These are phyloP conservation scores for Pelargonium cotyledonis DNA, from an alignment of 441 rosid genomes.

Conservation along the genomic window DNA sequence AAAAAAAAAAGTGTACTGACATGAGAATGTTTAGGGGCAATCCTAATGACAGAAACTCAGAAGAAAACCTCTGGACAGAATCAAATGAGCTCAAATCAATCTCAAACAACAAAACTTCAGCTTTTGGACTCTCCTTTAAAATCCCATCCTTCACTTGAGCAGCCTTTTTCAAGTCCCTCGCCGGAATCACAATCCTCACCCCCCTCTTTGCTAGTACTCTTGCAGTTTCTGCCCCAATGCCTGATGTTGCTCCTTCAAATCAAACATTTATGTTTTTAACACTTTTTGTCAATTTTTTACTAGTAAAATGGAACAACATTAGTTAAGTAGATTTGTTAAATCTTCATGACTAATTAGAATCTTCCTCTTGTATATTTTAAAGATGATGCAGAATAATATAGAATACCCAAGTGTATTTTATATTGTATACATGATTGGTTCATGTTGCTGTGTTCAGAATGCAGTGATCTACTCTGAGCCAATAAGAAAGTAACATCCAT, in stretches of 20 bases:
- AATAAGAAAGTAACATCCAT: too few species aligned
- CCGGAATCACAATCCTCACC: constrained; percentile 64
- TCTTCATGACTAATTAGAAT: background rate
- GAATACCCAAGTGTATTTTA: background rate
- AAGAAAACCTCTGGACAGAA: constrained; percentile 62
- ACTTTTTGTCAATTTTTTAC: too few species aligned
- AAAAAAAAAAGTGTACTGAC: constrained; percentile 36
- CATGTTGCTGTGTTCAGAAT: background rate
- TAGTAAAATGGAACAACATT: background rate
- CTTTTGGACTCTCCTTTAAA: constrained; percentile 46
- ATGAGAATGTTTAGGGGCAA: constrained; percentile 80
- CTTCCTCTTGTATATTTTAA: background rate
- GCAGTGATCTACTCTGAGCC: too few species aligned
- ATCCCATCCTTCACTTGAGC: constrained; percentile 49
- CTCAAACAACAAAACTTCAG: constrained; percentile 50
- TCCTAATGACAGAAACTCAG: constrained; percentile 55
- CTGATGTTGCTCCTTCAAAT: constrained; percentile 75
- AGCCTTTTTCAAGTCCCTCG: constrained; percentile 73
- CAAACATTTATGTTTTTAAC: background rate
- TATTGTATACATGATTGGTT: background rate
- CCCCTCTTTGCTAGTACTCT: constrained; percentile 79
- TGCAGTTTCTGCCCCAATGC: constrained; percentile 85
- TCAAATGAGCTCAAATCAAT: constrained; percentile 79
- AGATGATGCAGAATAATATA: background rate
- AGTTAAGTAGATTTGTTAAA: background rate